A percentile compares a stretch with the other conserved stretches of the same genome.
Conservation (phyloP, 768 basidiomycete species). For the Agaricus sinodeliciosus region DNA sequence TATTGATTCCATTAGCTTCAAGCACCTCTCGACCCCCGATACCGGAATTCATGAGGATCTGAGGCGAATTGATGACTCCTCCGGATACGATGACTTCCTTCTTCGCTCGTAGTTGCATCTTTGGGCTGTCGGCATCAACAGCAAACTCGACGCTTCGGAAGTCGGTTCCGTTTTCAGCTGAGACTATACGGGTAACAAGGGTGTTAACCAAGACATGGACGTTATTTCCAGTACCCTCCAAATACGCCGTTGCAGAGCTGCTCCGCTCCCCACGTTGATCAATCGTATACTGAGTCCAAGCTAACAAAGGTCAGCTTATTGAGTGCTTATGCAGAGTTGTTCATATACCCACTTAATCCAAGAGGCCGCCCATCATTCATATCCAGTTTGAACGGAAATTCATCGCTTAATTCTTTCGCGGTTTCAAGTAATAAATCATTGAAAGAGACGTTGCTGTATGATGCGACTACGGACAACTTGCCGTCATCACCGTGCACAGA, state of each 20-base stretch:
- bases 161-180: constrained; percentile 7
- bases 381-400: constrained; percentile 12
- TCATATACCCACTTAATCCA: constrained; percentile 4
- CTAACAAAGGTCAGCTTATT: background rate
- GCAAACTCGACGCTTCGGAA: constrained; percentile 11
- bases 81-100: constrained; percentile 28
- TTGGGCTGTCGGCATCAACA: background rate
- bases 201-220: constrained; percentile 11
- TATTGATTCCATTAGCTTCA: constrained; percentile 10
- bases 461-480: background rate
- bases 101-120: constrained; percentile 13
- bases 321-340: background rate
- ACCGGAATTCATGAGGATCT: constrained; percentile 19
- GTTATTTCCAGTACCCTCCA: constrained; percentile 4
- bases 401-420: background rate
- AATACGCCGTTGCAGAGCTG: constrained; percentile 13
- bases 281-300: constrained; percentile 10
- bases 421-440: constrained; percentile 6
- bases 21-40: constrained; percentile 18
- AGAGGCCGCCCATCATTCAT: constrained; percentile 10
- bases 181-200: constrained; percentile 8
- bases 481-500: constrained; percentile 8
- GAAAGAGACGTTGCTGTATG: constrained; percentile 5
- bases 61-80: constrained; percentile 23
- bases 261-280: constrained; percentile 9